A percentile compares a stretch with the other conserved stretches of the same genome.
Conservation (phyloP, 306 rosid genomes). For the Prunus mongolica region DNA sequence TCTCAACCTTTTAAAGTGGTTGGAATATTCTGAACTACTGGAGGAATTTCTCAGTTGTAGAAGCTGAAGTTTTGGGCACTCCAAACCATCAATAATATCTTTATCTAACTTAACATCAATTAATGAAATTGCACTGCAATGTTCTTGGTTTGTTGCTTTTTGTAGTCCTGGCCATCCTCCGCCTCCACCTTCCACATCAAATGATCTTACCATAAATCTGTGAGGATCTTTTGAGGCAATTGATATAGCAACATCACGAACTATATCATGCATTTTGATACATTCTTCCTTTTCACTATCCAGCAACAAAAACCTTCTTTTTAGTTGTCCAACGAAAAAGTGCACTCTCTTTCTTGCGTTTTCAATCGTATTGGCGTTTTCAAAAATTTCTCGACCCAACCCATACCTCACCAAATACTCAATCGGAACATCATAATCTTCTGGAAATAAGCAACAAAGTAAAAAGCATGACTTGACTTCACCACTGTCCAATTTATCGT, state of each 20-base stretch:
- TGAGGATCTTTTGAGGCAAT: conserved; percentile 16
- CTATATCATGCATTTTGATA: conserved; percentile 13
- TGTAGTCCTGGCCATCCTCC: too few species aligned
- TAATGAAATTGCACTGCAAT: background rate
- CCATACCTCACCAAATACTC: background rate
- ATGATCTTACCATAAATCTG: background rate
- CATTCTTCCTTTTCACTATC: background rate
- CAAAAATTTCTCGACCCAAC: background rate
- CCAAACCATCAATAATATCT: background rate
- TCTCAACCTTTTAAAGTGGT: background rate
- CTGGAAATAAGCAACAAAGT: too few species aligned
- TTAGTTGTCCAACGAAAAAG: background rate
- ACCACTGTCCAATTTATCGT: background rate
- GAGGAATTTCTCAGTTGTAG: too few species aligned
- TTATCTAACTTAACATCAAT: background rate
- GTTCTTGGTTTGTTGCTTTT: background rate
- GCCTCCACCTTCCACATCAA: background rate
- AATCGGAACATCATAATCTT: background rate
- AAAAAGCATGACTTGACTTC: background rate
- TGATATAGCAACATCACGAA: conserved; percentile 17
- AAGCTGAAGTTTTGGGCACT: background rate
- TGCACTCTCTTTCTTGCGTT: conserved; percentile 14
- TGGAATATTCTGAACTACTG: background rate
- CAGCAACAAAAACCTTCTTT: conserved; percentile 14
- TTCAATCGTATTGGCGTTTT: background rate